Evolutionary conservation across 495 filamentous ascomycete genomes (phyloP), one percentile per base, ranked within the genome.

Genomic region (Penicillium turbatum): DNA sequence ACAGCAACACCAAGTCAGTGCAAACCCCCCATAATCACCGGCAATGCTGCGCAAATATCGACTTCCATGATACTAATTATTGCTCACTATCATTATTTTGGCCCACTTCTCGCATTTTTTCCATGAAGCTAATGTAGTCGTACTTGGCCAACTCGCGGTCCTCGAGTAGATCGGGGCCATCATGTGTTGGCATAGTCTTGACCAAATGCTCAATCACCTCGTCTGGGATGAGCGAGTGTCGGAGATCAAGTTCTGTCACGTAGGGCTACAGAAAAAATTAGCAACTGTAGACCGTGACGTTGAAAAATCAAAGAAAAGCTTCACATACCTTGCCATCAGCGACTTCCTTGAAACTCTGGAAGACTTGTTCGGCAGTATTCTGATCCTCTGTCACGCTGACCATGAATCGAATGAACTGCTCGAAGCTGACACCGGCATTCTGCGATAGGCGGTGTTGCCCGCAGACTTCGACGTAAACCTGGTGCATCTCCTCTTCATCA

Each of bases 361-460:
- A 97, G 0, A 97, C 95, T 65, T 98, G 93, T 71, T 96, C 93
- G 17, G 93, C 95, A 15, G 90, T 95, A 62, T 97, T 96, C 69
- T 98, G 93, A 63, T 98, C 93, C 69, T 98, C 93, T 1, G 95
- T 97, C 35, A 96, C 92, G 60, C 91, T 89, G 7, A 98, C 93
- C 93, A 98, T 98, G 74, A 97, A 98, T 19, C 87, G 82, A 69
- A 98, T 98, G 66, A 98, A 98, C 69, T 97, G 95, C 73, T 98
- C 93, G 65, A 98, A 98, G 8, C 88, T 92, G 46, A 98, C 93
- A 54, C 85, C 80, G 19, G 69, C 71, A 51, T 71, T 73, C 26
- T 74, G 72, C 16, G 66, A 53, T 2, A 75, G 60, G 21, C 72
- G 61, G 17, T 5, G 13, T 54, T 56, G 7, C 65, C 60, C 86